A percentile compares a stretch with the other conserved stretches of the same genome.
These are phyloP conservation scores for Paraconiothyrium sp. DNA, from an alignment of 2,329 filamentous ascomycete species.

Conservation along the genomic window DNA sequence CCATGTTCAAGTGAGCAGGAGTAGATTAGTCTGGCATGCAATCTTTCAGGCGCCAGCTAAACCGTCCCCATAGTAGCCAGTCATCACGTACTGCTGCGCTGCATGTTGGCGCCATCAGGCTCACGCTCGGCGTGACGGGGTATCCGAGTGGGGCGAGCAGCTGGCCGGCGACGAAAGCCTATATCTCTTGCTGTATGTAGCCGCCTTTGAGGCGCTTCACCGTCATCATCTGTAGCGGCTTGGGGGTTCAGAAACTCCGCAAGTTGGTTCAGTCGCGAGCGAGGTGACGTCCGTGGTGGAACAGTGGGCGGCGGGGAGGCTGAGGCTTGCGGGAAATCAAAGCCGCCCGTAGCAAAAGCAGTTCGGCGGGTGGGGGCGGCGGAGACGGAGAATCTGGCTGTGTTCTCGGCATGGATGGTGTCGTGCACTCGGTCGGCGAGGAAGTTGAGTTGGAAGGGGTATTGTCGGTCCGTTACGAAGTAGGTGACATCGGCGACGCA, in stretches of 20 bases:
- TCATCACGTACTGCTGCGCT: slow-evolving; percentile 13
- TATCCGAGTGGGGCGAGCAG: slow-evolving; percentile 28
- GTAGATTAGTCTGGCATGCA: neutral
- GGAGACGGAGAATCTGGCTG: slow-evolving; percentile 37
- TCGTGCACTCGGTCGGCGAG: slow-evolving; percentile 28
- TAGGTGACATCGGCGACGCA: neutral
- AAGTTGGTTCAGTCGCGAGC: slow-evolving; percentile 12
- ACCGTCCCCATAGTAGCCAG: neutral
- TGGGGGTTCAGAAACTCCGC: slow-evolving; percentile 8
- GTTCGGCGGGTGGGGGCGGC: slow-evolving; percentile 38
- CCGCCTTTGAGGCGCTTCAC: slow-evolving; percentile 22
- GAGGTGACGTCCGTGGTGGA: slow-evolving; percentile 16
- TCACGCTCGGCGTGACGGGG: slow-evolving; percentile 35
- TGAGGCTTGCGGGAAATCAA: slow-evolving; percentile 58
- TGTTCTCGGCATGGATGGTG: slow-evolving; percentile 43
- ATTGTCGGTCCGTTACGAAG: neutral
- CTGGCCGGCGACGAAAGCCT: slow-evolving; percentile 26
- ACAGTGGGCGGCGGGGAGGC: slow-evolving; percentile 29
- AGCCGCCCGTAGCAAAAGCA: slow-evolving; percentile 50
- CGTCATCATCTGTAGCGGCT: neutral
- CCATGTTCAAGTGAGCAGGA: neutral
- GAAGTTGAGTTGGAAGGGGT: neutral
- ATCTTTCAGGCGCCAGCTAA: neutral
- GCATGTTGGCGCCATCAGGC: slow-evolving; percentile 19
- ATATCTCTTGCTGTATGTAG: slow-evolving; percentile 13